These are phyloP conservation scores for Aspergillus wentii DNA, from an alignment of 495 filamentous ascomycete genomes.

Conservation along the genomic window DNA sequence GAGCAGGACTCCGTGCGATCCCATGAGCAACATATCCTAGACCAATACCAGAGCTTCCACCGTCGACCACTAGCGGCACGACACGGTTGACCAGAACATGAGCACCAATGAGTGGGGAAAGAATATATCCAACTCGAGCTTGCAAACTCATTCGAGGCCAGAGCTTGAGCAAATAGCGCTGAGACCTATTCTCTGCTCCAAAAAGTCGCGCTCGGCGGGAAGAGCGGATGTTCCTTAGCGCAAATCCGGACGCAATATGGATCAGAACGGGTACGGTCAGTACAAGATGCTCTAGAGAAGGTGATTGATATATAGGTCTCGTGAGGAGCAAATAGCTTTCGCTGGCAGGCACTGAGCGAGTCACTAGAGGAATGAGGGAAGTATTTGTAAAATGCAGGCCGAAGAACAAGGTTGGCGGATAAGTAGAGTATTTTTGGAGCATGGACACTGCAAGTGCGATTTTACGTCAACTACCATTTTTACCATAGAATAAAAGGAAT, in stretches of 20 bases:
- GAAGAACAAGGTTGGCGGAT: slow-evolving; percentile 76
- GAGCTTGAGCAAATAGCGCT: slow-evolving; percentile 31
- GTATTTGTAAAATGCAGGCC: slow-evolving; percentile 75
- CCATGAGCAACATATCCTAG: slow-evolving; percentile 83
- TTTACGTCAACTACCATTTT: no score
- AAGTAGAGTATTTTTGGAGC: slow-evolving; percentile 81
- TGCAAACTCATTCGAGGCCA: slow-evolving; percentile 68
- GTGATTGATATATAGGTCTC: slow-evolving; percentile 75
- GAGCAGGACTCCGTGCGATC: slow-evolving; percentile 60
- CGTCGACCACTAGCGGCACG: slow-evolving; percentile 68
- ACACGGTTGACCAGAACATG: slow-evolving; percentile 70
- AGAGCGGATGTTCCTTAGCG: slow-evolving; percentile 69
- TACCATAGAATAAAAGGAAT: slow-evolving; percentile 6
- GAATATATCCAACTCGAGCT: slow-evolving; percentile 60
- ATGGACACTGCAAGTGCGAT: slow-evolving; percentile 71
- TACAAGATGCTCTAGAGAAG: slow-evolving; percentile 39
- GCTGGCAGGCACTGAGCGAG: slow-evolving; percentile 45
- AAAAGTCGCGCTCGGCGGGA: slow-evolving; percentile 63
- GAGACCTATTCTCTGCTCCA: slow-evolving; percentile 50
- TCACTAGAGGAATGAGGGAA: slow-evolving; percentile 65
- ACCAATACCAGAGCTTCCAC: slow-evolving; percentile 75
- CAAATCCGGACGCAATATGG: slow-evolving; percentile 62
- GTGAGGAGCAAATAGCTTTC: slow-evolving; percentile 59
- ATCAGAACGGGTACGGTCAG: slow-evolving; percentile 40
- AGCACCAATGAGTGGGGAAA: slow-evolving; percentile 57